Base-by-base conservation (phyloP, 2,329 filamentous ascomycete genomes). In the Cucurbitaria berberidis region DNA sequence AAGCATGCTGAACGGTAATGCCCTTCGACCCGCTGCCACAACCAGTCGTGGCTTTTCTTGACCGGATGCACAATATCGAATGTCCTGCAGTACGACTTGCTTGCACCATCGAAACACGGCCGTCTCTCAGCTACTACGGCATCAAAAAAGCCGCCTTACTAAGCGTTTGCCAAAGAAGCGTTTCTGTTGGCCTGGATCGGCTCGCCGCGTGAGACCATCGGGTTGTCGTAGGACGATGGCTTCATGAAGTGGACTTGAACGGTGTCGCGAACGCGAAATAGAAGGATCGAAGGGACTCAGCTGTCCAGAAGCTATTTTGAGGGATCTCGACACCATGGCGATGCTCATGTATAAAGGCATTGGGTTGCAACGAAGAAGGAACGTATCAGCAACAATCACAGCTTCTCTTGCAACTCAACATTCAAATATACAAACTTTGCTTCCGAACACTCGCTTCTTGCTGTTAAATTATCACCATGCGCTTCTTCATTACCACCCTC, bases 401-500 rank as follows among this genome's bases (percentile, higher is more conserved):
- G 3, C 27, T 30, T 30, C 27, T 11, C 27, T 30, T 11, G 11
- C 27, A 6, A 30, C 8, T 13, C 3, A 30, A 13, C 27, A 13
- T 13, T 13, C 27, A 9, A 30, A 30, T 13, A 30, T 11, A 30
- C 27, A 30, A 9, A 30, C 27, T 3, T 30, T 26, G 5, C 27
- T 30, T 10, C 27, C 8, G 27, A 30, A 3, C 27, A 11, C 27
- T 30, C 27, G 27, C 27, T 30, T 30, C 26, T 30, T 30, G 27
- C 16, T 21, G 8, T 44, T 15, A 5, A 34, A 15, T 29, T 26
- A 16, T 29, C 46, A 53, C 15, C 15, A 60, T 60, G 57, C 53
- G 43, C 30, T 51, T 51, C 40, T 44, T 51, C 19, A 24, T 57
- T 44, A 48, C 48, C 22, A 40, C 52, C 40, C 29, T 40, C 9